Base-by-base conservation (phyloP, 345 rosid genomes). In the Boechera retrofracta region DNA sequence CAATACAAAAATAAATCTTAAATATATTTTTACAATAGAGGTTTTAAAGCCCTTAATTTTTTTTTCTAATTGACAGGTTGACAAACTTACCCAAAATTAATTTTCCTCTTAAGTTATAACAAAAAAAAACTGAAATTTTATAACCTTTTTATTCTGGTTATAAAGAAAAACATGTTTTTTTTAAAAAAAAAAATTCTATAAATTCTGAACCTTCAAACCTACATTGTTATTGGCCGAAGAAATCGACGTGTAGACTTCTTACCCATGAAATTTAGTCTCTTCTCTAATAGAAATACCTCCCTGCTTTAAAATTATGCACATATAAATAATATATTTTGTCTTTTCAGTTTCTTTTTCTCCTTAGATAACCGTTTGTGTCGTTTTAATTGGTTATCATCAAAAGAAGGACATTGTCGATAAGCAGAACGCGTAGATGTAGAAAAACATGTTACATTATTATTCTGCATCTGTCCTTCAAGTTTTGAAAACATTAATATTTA, bases 381-480 rank as follows among this genome's bases (percentile, higher is more conserved):
- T 29, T 39, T 52, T 18, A n/a, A n/a, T 65, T 74, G 44, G 64
- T 33, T 64, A 29, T 35, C 45, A 54, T 41, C 54, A 31, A 42
- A 8, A 7, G 57, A 33, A 18, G 12, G 58, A 66, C 10, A 47
- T 57, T 35, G 58, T 74, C 67, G 28, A 67, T 67, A 60, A 47
- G 29, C 52, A n/a, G 39, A 55, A 48, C 73, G 79, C 73, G 79
- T 75, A 2, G 6, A 45, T 66, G 58, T 48, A 67, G 79, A 64
- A 64, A 45, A 66, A 58, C 9, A 21, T 47, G 42, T 48, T 28
- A 29, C 59, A 58, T 16, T 58, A 42, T 57, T 74, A 31, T 15
- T 66, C 41, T 75, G 10, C 39, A 74, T 66, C 7, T 54, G 9
- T 45, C 35, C 16, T 21, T 64, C 16, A 1, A 31, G 32, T 74